Percentiles rank a stretch among this genome's conserved stretches.
These are phyloP conservation scores for Picea sitchensis DNA, from an alignment of 75 land plant genomes.

Conservation along the genomic window DNA sequence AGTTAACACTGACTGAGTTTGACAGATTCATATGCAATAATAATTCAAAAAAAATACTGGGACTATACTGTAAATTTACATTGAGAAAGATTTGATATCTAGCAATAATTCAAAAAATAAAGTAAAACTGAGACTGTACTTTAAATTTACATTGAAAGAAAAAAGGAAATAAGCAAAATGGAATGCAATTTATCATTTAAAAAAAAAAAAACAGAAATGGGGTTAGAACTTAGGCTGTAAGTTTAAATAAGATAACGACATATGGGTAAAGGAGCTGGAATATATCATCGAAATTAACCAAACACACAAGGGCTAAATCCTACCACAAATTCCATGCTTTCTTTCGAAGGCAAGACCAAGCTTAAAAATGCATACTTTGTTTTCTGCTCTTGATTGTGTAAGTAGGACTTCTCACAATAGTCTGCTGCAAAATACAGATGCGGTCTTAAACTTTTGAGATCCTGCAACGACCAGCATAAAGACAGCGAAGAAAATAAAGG, in stretches of 20 bases:
- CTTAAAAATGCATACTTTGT: conserved; percentile 22
- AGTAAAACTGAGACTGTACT: too few relatives aligned
- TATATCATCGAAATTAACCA: neutral
- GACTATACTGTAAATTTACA: too few relatives aligned
- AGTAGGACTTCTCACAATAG: conserved; percentile 50
- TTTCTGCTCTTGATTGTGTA: conserved; percentile 39
- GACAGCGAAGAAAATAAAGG: neutral
- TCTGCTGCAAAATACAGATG: conserved; percentile 54
- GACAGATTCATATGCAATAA: too few relatives aligned
- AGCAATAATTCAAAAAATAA: too few relatives aligned
- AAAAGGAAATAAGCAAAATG: neutral
- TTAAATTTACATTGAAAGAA: neutral
- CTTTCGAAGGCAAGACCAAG: neutral
- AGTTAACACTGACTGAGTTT: too few relatives aligned
- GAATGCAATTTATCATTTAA: neutral
- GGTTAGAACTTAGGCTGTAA: too few relatives aligned
- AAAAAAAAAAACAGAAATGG: neutral
- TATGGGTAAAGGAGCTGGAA: neutral
- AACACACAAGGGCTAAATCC: neutral
- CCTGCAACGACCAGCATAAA: conserved; percentile 18
- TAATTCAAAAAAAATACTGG: too few relatives aligned
- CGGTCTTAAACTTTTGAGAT: conserved; percentile 41
- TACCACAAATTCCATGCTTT: neutral
- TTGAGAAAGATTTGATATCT: too few relatives aligned
- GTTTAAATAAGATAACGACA: too few relatives aligned